Base-by-base conservation (phyloP, 1,284 basidiomycete species). In the Coniferiporia sulphurascens region DNA sequence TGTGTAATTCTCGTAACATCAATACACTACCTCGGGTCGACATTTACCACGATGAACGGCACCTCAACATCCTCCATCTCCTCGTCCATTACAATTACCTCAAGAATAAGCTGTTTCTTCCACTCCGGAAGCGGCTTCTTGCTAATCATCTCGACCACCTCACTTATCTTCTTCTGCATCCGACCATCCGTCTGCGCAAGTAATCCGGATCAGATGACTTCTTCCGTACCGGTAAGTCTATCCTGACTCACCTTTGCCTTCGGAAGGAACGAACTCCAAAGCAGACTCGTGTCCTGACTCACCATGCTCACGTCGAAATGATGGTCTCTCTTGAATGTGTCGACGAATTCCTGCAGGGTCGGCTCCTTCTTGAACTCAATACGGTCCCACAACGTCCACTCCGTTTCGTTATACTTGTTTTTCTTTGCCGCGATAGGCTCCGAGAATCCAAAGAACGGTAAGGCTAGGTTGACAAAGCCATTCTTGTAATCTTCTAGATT, bases 391-490 rank as follows among this genome's bases (percentile, higher is more conserved):
- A 99, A 83, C 3, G 97, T 99, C 96, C 97, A 99, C 66, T 97
- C 93, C 1, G 81, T 89, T 52, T 79, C 76, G 65, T 85, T 87
- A 73, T 95, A 97, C 81, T 94, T 95, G 66, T 85, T 81, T 80
- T 95, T 97, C 64, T 83, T 70, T n/a, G 96, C 94, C 2, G 87
- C 89, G 65, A 99, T 94, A 19, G 97, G 97, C 70, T 99, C 97
- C 1, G 95, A 98, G 81, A 99, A 99, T 22, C 95, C 97, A 70
- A 99, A 98, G 87, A 99, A 99, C 2, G 97, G 97, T 59, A 99
- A 76, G 4, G 97, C 97, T 52, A 99, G 82, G 75, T 99, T 99
- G 68, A 99, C 86, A 73, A 99, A 99, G 46, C 94, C 94, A 69
- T 99, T 99, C 82, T 98, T 98, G 83, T 94, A 99, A 58, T 91